A percentile compares a stretch with the other conserved stretches of the same genome.
These are phyloP conservation scores for Pholiota conissans DNA, from an alignment of 768 basidiomycete genomes.

Conservation along the genomic window DNA sequence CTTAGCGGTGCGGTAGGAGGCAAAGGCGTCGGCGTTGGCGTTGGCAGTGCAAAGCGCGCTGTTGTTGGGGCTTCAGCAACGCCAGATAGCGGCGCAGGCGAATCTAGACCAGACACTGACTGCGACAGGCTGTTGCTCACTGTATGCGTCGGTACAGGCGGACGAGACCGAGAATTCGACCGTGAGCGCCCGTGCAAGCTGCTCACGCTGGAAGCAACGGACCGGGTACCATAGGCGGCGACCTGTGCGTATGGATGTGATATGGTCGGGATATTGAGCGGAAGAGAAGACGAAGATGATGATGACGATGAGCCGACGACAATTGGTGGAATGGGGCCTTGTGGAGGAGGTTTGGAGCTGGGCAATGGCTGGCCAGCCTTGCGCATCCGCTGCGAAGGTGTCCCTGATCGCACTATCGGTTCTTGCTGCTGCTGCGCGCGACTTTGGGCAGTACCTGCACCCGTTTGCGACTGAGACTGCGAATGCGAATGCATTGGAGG, in stretches of 20 bases:
- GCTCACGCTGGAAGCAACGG: slow-evolving; percentile 2
- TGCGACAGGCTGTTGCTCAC: background rate
- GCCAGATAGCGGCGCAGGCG: slow-evolving; percentile 10
- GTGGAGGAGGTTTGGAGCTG: slow-evolving; percentile 17
- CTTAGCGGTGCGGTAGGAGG: background rate
- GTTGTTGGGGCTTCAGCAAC: slow-evolving; percentile 5
- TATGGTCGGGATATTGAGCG: background rate
- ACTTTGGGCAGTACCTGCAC: background rate
- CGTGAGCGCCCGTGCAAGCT: slow-evolving; percentile 3
- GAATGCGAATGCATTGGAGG: background rate
- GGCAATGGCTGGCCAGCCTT: slow-evolving; percentile 16
- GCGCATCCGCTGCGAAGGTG: slow-evolving; percentile 9
- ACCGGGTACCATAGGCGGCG: background rate
- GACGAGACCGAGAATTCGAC: slow-evolving; percentile 7
- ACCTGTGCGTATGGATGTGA: slow-evolving; percentile 1
- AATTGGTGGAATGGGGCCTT: slow-evolving; percentile 16
- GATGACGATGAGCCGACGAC: slow-evolving; percentile 1
- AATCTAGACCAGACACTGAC: slow-evolving; percentile 1
- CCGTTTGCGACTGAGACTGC: background rate
- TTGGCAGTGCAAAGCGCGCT: slow-evolving; percentile 11
- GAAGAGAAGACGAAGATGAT: background rate
- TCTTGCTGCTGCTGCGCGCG: background rate
- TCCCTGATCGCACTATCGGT: background rate
- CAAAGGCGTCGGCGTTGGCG: background rate
- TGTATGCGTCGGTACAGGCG: background rate